Conservation (phyloP, 2,329 filamentous ascomycete genomes). For the Monilinia vaccinii-corymbosi region DNA sequence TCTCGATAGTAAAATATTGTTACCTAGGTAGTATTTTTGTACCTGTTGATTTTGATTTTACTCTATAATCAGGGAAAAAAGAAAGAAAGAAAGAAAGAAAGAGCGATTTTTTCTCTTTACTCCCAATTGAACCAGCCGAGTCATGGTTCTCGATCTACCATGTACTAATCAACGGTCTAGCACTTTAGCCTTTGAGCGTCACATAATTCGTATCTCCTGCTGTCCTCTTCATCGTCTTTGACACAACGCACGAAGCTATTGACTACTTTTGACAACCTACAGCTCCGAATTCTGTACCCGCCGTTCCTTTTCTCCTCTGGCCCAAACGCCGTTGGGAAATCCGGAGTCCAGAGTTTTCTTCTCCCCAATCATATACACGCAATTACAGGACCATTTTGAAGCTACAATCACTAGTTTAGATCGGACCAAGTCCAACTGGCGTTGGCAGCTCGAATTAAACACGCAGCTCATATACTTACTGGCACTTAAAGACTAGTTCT, state of each 20-base stretch:
- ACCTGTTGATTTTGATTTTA: not conserved
- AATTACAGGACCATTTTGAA: not conserved
- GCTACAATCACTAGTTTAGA: not conserved
- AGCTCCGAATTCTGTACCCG: not conserved
- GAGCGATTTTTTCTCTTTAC: not conserved
- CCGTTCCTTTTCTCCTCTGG: not conserved
- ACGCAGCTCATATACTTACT: too few species aligned
- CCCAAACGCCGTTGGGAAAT: not conserved
- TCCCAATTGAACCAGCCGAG: not conserved
- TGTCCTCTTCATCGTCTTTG: not conserved
- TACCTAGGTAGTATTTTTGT: not conserved
- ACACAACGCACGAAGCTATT: not conserved
- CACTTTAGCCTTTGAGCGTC: not conserved
- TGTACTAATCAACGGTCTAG: too few species aligned
- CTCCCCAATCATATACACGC: not conserved
- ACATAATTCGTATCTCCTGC: not conserved
- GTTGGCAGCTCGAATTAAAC: not conserved
- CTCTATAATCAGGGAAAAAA: not conserved
- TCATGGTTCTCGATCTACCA: not conserved
- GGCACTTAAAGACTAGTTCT: too few species aligned
- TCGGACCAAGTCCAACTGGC: not conserved
- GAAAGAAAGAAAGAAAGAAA: not conserved
- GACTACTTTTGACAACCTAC: not conserved
- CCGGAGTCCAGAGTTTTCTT: not conserved
- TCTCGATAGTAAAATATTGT: not conserved